phyloP scores from a whole-genome alignment of 345 rosid species.

The Microcos paniculata region DNA sequence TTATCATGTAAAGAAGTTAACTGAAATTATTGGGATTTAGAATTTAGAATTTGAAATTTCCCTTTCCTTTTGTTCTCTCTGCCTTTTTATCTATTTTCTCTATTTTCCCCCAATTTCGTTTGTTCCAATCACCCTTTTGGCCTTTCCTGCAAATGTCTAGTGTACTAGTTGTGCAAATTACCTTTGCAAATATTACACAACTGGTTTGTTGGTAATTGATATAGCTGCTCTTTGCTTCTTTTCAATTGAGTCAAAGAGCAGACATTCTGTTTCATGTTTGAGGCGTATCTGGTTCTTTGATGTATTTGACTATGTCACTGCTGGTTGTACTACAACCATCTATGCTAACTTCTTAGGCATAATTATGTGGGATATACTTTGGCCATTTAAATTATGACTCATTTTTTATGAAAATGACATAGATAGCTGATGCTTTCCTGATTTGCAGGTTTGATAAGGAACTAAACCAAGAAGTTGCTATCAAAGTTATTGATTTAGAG shows the following conservation, averaged over 20 bases:
- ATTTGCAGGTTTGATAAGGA: conserved; percentile 89
- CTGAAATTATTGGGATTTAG: not conserved
- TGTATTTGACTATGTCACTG: not conserved
- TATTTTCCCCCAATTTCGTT: not conserved
- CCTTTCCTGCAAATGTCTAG: not conserved
- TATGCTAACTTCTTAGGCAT: not conserved
- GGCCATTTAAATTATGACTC: not conserved
- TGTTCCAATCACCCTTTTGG: not conserved
- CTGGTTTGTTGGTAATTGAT: not conserved
- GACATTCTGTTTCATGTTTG: conserved; percentile 1
- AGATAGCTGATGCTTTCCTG: conserved; percentile 24
- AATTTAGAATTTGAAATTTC: not conserved
- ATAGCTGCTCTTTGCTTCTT: not conserved
- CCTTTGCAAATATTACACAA: not conserved
- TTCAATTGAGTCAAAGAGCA: not conserved
- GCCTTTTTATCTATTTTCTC: not conserved
- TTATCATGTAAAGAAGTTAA: not conserved
- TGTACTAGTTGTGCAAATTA: not conserved
- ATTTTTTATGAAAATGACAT: not conserved
- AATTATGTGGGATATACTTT: not conserved
- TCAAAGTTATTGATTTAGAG: conserved; percentile 97
- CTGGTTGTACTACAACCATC: not conserved
- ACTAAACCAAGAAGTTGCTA: conserved; percentile 95
- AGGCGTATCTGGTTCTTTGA: not conserved
- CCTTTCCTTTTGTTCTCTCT: not conserved